Base-by-base conservation (phyloP, 2,329 filamentous ascomycete species). In the Fusarium gaditjirri region DNA sequence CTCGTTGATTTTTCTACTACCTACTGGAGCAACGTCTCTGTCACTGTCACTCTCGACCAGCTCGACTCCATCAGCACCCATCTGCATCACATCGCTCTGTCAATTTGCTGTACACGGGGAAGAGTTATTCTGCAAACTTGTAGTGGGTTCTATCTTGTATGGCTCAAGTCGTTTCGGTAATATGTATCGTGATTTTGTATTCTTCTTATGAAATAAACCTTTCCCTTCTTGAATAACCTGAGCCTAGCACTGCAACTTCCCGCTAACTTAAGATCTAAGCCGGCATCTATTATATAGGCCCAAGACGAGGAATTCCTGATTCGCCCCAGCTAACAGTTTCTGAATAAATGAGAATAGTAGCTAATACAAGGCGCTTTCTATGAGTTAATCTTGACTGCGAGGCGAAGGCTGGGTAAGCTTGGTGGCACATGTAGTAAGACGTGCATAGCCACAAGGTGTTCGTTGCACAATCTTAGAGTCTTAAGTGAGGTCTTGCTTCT, bases 1-100 rank as follows among this genome's bases (percentile, higher is more conserved):
- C 69, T 77, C 71, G 67, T 71, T 71, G 68, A 62, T 62, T 70
- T 75, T 70, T 76, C 38, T 43, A 64, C 64, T 31, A 31, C 10
- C 64, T 31, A 31, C 10, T 12, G 11, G 42, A 75, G 55, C 47
- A 58, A 43, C 52, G 33, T 46, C 39, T 52, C 21, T 58, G 25
- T 25, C 25, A 25, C 25, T 25, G 25, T 25, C 25, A 25, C 25
- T 25, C 25, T 25, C 25, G 25, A 25, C 25, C 25, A 25, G 25
- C 25, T 25, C 25, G 25, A 25, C 25, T 25, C 25, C 25, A 25
- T 25, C 25, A 25, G 25, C 25, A 5, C 25, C 25, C 25, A 25
- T 25, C 25, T 66, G 60, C 56, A 61, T 58, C 47, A 58, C 61
- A 58, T 49, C 42, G 55, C 47, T 71, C 49, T 44, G 49, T 38